Percentiles rank a stretch among this genome's conserved stretches.
Evolutionary conservation across 2,329 filamentous ascomycete species (phyloP).

Genomic region (Bipolaris gigantea): DNA sequence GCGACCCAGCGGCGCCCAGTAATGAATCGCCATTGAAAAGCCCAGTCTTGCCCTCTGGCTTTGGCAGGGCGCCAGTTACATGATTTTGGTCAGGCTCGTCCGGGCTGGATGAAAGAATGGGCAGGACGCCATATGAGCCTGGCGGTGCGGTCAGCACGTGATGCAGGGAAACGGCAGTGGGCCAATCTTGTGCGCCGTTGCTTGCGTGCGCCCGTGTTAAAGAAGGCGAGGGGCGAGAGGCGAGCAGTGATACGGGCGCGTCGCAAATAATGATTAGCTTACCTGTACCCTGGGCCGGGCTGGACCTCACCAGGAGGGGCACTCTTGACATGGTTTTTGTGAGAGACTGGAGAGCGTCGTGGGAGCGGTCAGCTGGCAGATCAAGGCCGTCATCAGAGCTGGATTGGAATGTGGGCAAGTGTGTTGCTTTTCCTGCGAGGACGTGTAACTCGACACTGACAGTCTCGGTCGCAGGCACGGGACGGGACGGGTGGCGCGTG

Average conservation of each 20-base stretch:
- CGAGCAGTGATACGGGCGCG: slow-evolving; percentile 3
- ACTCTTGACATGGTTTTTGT: slow-evolving; percentile 51
- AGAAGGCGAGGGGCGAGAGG: slow-evolving; percentile 2
- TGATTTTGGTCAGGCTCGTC: slow-evolving; percentile 42
- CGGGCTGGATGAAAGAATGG: slow-evolving; percentile 47
- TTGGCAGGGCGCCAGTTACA: slow-evolving; percentile 28
- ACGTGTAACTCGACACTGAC: slow-evolving; percentile 39
- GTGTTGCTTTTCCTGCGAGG: slow-evolving; percentile 32
- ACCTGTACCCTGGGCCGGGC: slow-evolving; percentile 60
- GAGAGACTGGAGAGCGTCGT: slow-evolving; percentile 18
- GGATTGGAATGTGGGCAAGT: slow-evolving; percentile 28
- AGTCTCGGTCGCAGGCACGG: slow-evolving; percentile 26
- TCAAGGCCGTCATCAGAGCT: slow-evolving; percentile 35
- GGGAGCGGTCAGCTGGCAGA: slow-evolving; percentile 15
- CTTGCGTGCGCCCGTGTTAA: slow-evolving; percentile 5
- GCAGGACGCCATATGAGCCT: slow-evolving; percentile 63
- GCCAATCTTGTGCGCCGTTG: slow-evolving; percentile 8
- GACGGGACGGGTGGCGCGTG: slow-evolving; percentile 23
- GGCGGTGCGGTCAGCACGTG: slow-evolving; percentile 9
- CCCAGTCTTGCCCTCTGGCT: slow-evolving; percentile 41
- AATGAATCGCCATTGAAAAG: slow-evolving; percentile 33
- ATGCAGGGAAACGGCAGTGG: background rate
- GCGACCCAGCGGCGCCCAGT: slow-evolving; percentile 23
- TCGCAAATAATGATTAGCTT: slow-evolving; percentile 21
- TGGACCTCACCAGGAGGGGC: slow-evolving; percentile 62